Evolutionary conservation across 2,329 filamentous ascomycete species (phyloP).

Genomic region (Alternaria arborescens): DNA sequence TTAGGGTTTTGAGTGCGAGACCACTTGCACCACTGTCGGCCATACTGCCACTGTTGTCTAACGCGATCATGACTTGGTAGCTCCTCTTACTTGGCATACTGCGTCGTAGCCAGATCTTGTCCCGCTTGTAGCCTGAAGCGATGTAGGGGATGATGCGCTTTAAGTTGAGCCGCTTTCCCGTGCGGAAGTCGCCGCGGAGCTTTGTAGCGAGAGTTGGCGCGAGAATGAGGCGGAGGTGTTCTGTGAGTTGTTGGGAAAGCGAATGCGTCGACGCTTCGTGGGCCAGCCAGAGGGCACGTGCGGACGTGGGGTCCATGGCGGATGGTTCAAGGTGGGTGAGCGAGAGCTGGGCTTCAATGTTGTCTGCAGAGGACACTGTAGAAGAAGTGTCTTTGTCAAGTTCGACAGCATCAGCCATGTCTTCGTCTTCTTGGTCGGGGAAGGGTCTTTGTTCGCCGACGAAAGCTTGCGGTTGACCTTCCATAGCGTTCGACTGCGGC

Average conservation of each 20-base stretch:
- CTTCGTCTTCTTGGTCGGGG: conserved; percentile 44
- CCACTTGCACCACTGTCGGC: conserved; percentile 78
- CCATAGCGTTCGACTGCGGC: conserved; percentile 37
- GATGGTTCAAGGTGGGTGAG: conserved; percentile 70
- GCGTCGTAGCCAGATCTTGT: conserved; percentile 99
- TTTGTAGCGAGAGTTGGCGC: conserved; percentile 95
- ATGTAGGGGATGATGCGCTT: conserved; percentile 99
- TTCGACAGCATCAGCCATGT: conserved; percentile 48
- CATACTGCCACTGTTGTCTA: conserved; percentile 97
- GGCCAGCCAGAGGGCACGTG: conserved; percentile 81
- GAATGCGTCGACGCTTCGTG: conserved; percentile 86
- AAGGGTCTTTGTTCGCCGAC: conserved; percentile 55
- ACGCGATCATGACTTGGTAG: conserved; percentile 96
- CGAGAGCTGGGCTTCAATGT: conserved; percentile 69
- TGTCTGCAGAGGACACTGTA: conserved; percentile 47
- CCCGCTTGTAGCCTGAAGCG: conserved; percentile 95
- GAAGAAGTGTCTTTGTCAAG: conserved; percentile 50
- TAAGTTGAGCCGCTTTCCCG: conserved; percentile 97
- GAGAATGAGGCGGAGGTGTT: conserved; percentile 94
- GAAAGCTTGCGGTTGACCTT: conserved; percentile 54
- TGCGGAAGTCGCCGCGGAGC: conserved; percentile 94
- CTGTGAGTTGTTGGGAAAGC: conserved; percentile 87
- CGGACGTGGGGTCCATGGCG: conserved; percentile 60
- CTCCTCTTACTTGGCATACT: conserved; percentile 89
- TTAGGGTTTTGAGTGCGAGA: conserved; percentile 91